phyloP scores from a whole-genome alignment of 345 rosid genomes.

The Eucalyptus tenuipes region DNA sequence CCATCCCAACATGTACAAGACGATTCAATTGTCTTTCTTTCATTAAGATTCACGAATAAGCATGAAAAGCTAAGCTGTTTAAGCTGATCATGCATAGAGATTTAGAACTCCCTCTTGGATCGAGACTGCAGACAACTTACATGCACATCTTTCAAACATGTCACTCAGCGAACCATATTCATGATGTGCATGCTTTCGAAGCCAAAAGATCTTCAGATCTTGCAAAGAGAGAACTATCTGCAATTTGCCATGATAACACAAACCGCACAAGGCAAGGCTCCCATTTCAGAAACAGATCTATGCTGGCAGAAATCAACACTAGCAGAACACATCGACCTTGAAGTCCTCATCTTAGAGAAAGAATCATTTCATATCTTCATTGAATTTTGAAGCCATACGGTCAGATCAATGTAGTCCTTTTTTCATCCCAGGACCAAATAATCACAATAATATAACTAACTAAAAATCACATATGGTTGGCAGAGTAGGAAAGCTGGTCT shows the following conservation, averaged over 20 bases:
- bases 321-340: not conserved
- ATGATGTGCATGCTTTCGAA: not conserved
- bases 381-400: not conserved
- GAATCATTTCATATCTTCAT: not conserved
- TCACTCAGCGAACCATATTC: not conserved
- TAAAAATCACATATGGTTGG: not conserved
- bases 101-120: not conserved
- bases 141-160: not conserved
- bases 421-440: not conserved
- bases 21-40: not conserved
- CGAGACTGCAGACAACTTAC: not conserved
- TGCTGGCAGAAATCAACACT: not conserved
- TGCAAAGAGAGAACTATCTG: not conserved
- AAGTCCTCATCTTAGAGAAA: not conserved
- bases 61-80: not conserved
- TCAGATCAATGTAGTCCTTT: not conserved
- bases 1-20: not conserved
- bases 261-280: not conserved
- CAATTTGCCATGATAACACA: not conserved
- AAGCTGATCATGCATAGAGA: not conserved
- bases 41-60: not conserved
- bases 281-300: not conserved
- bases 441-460: not conserved
- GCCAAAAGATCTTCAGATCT: not conserved
- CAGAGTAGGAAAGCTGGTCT: not conserved